These are phyloP conservation scores for Neonectria punicea DNA, from an alignment of 2,329 filamentous ascomycete genomes.

Conservation along the genomic window DNA sequence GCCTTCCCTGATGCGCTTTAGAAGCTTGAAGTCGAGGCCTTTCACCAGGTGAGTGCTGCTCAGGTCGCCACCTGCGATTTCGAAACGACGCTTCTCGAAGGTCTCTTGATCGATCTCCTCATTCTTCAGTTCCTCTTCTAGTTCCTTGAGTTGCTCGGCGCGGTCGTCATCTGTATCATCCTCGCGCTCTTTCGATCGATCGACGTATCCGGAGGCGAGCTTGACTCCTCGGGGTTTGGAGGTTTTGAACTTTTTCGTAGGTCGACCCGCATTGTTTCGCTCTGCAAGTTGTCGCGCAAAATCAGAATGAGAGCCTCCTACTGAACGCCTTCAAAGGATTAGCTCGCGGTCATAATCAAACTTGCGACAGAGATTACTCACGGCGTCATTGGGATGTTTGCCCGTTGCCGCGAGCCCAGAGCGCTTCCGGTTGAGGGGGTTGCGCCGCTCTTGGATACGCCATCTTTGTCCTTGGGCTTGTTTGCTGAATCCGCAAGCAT, in stretches of 20 bases:
- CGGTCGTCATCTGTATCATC: constrained; percentile 64
- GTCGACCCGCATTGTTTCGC: constrained; percentile 65
- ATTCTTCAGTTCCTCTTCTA: constrained; percentile 85
- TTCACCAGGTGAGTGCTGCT: constrained; percentile 88
- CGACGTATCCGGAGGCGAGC: constrained; percentile 82
- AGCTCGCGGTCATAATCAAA: constrained; percentile 35
- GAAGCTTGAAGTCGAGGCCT: constrained; percentile 85
- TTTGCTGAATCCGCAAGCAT: constrained; percentile 64
- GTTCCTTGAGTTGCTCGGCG: constrained; percentile 75
- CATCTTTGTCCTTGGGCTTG: constrained; percentile 54
- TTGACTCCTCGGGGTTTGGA: constrained; percentile 85
- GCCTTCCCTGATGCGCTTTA: constrained; percentile 74
- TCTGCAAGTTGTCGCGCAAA: constrained; percentile 89
- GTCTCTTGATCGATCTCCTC: constrained; percentile 84
- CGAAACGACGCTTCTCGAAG: constrained; percentile 77
- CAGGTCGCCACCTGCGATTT: constrained; percentile 86
- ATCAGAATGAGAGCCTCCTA: constrained; percentile 66
- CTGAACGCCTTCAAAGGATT: constrained; percentile 65
- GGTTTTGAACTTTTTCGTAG: constrained; percentile 79
- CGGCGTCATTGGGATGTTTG: constrained; percentile 95
- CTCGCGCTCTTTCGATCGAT: constrained; percentile 76
- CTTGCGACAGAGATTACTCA: constrained; percentile 55
- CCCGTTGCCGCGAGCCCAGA: constrained; percentile 80
- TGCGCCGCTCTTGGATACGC: constrained; percentile 51
- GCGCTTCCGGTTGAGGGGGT: constrained; percentile 53